Base-by-base conservation (phyloP, 2,329 filamentous ascomycete genomes). In the Aspergillus ustus region DNA sequence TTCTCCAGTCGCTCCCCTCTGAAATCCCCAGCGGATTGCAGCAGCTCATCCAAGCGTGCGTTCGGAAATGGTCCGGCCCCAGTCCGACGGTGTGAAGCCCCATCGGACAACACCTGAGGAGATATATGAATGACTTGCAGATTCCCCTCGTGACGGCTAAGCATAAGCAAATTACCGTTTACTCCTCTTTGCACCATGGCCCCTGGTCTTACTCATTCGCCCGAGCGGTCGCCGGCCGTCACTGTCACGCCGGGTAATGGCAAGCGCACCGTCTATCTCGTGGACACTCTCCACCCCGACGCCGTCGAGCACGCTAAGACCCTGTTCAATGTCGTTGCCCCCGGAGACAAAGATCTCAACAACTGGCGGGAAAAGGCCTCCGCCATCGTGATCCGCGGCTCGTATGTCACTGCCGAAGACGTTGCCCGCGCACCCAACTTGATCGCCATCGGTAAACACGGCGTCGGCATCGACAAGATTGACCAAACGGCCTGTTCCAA, bases 381-480 rank as follows among this genome's bases (percentile, higher is more conserved):
- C 2, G 78, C 75, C 9, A 68, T 82, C 1, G 64, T 83, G 1
- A 72, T 82, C 34, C 72, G 77, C 37, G 69, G 72, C 0, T 79
- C 77, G 0, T 67, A 69, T 8, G 49, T 82, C 11, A 77, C 76
- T 0, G 77, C 75, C 4, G 69, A 77, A 2, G 80, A 82, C 44
- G 65, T 82, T 25, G 69, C 70, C 4, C 66, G 69, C 1, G 73
- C 72, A 31, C 75, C 72, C 0, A 77, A 75, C 6, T 70, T 83
- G 0, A 65, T 72, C 9, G 80, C 80, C 2, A 77, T 83, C 40
- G 78, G 78, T 58, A 83, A 83, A 67, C 81, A 83, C 34, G 81
- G 81, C 1, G 79, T 81, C 8, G 81, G 81, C 0, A 77, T 82
- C 43, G 80, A 83, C 59, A 82, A 79, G 57, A 81, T 81, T 34